Evolutionary conservation across 169 alveolate species (phyloP).

Genomic region (Plasmodium ovale): DNA sequence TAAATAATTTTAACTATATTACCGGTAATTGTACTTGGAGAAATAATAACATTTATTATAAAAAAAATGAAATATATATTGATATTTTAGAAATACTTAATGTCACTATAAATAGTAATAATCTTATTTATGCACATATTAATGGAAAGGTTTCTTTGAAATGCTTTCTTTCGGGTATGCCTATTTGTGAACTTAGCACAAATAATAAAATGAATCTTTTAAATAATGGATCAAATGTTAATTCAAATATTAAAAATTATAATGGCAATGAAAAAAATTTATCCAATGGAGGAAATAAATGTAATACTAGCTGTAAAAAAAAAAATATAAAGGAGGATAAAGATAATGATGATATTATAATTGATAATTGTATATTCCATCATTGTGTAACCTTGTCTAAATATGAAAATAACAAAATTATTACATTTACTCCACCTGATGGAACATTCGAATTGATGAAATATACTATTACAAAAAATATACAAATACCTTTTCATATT

Average conservation of each 20-base stretch:
- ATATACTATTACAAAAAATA: conserved; percentile 63
- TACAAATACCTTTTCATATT: conserved; percentile 70
- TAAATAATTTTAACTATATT: conserved; percentile 45
- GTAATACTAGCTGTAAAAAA: conserved; percentile 1
- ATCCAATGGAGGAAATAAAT: background rate
- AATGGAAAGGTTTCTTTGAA: conserved; percentile 57
- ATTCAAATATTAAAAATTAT: background rate
- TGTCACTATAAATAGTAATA: conserved; percentile 70
- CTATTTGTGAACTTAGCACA: conserved; percentile 50
- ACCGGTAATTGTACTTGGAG: conserved; percentile 71
- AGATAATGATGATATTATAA: conserved; percentile 22
- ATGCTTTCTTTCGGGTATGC: conserved; percentile 63
- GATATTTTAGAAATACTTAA: conserved; percentile 47
- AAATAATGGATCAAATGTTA: background rate
- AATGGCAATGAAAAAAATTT: background rate
- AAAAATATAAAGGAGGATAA: conserved; percentile 28
- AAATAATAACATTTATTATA: conserved; percentile 47
- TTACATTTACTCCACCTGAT: conserved; percentile 72
- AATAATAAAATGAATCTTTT: conserved; percentile 37
- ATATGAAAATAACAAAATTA: conserved; percentile 53
- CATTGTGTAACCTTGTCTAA: conserved; percentile 65
- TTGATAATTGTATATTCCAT: conserved; percentile 65
- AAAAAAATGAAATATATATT: conserved; percentile 58
- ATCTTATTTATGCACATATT: conserved; percentile 57
- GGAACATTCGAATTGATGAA: conserved; percentile 62